Conservation (phyloP, 2,329 filamentous ascomycete genomes). For the Fusarium burgessii region DNA sequence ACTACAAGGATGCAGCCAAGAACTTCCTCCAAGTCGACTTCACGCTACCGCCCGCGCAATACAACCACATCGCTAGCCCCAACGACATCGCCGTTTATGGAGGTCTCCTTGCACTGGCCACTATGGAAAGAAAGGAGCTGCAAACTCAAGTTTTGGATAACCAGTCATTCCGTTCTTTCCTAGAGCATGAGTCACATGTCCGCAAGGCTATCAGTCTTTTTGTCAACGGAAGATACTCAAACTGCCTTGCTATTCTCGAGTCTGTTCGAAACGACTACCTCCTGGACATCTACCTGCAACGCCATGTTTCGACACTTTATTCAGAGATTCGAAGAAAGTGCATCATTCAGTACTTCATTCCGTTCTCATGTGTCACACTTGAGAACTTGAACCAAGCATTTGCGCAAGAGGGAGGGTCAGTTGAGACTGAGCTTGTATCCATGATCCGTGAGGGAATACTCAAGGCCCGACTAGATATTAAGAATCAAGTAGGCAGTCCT, state of each 20-base stretch:
- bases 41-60: conserved; percentile 61
- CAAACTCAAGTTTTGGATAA: conserved; percentile 84
- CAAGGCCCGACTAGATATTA: conserved; percentile 85
- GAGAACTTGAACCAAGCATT: conserved; percentile 84
- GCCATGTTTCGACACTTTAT: conserved; percentile 78
- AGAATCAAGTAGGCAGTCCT: conserved; percentile 70
- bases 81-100: conserved; percentile 96
- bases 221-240: conserved; percentile 88
- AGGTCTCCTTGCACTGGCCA: conserved; percentile 88
- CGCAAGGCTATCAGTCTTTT: conserved; percentile 91
- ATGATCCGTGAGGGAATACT: conserved; percentile 82
- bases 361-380: conserved; percentile 88
- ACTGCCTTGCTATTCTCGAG: conserved; percentile 85
- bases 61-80: conserved; percentile 78
- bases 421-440: conserved; percentile 78
- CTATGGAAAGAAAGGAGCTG: conserved; percentile 83
- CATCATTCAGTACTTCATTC: conserved; percentile 91
- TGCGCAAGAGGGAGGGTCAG: conserved; percentile 68
- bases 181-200: conserved; percentile 94
- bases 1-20: conserved; percentile 73
- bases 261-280: conserved; percentile 86
- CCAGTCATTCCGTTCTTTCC: conserved; percentile 81
- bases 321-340: conserved; percentile 85
- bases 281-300: conserved; percentile 88
- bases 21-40: conserved; percentile 76